A percentile compares a stretch with the other conserved stretches of the same genome.
These are phyloP conservation scores for Boeremia lycopersici DNA, from an alignment of 2,329 filamentous ascomycete genomes.

Conservation along the genomic window DNA sequence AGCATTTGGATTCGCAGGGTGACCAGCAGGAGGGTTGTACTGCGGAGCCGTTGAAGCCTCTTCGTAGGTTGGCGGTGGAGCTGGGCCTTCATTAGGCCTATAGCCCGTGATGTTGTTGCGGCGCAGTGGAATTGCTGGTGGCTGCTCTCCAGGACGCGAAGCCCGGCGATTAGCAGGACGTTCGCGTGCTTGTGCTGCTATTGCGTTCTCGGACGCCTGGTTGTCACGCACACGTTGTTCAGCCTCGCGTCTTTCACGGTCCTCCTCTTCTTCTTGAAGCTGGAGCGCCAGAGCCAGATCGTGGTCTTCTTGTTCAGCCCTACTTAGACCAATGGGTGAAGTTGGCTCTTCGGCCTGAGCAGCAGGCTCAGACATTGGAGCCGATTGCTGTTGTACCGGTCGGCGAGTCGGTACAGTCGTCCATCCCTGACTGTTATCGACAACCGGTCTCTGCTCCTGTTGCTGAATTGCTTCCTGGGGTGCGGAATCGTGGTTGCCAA, in stretches of 20 bases:
- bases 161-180: conserved; percentile 34
- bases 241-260: conserved; percentile 66
- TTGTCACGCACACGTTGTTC: conserved; percentile 71
- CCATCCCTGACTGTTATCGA: conserved; percentile 57
- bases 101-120: conserved; percentile 43
- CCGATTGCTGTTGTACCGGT: conserved; percentile 33
- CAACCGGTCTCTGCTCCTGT: conserved; percentile 33
- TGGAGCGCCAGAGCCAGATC: conserved; percentile 88
- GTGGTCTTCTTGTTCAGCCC: conserved; percentile 78
- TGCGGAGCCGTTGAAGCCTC: conserved; percentile 64
- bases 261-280: conserved; percentile 92
- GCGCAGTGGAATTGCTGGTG: conserved; percentile 55
- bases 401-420: conserved; percentile 57
- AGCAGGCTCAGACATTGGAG: conserved; percentile 9
- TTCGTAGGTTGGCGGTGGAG: conserved; percentile 69
- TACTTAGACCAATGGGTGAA: conserved; percentile 45
- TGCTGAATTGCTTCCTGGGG: conserved; percentile 34
- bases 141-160: conserved; percentile 40
- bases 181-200: conserved; percentile 54
- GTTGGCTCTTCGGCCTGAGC: conserved; percentile 25
- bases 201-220: conserved; percentile 71
- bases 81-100: conserved; percentile 53
- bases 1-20: conserved; percentile 50
- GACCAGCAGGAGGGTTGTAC: conserved; percentile 58
- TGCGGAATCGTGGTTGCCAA: conserved; percentile 62